Conservation (phyloP, 495 filamentous ascomycete species). For the Saxophila tyrrhenica region DNA sequence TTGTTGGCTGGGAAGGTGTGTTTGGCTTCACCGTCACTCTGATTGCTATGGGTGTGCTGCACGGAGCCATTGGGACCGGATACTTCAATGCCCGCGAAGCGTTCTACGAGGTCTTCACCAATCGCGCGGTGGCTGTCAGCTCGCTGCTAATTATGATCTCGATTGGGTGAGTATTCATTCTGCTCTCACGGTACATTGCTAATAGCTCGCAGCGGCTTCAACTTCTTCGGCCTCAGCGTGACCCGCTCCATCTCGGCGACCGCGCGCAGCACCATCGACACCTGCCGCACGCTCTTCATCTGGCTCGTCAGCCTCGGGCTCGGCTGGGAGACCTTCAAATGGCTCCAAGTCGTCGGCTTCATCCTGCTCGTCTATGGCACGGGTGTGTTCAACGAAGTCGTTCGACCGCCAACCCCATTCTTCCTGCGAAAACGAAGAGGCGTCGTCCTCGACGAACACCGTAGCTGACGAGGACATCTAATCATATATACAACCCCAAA, state of each 20-base stretch:
- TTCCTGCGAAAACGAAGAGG: slow-evolving; percentile 10
- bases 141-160: slow-evolving; percentile 89
- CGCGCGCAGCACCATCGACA: slow-evolving; percentile 89
- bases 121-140: slow-evolving; percentile 57
- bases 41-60: slow-evolving; percentile 65
- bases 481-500: not conserved
- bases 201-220: slow-evolving; percentile 61
- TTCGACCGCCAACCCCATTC: slow-evolving; percentile 50
- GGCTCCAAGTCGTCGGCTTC: slow-evolving; percentile 87
- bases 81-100: slow-evolving; percentile 87
- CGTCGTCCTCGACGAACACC: not conserved
- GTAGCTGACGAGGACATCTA: slow-evolving; percentile 1
- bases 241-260: slow-evolving; percentile 83
- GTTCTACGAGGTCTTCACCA: slow-evolving; percentile 59
- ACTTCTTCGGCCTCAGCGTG: slow-evolving; percentile 92
- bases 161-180: slow-evolving; percentile 61
- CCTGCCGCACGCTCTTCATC: slow-evolving; percentile 94
- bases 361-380: slow-evolving; percentile 87
- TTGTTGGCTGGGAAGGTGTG: slow-evolving; percentile 92
- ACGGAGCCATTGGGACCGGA: slow-evolving; percentile 67
- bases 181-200: too few species aligned
- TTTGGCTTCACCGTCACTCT: slow-evolving; percentile 84
- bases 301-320: slow-evolving; percentile 90
- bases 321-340: slow-evolving; percentile 97
- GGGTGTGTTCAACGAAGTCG: slow-evolving; percentile 89